A percentile compares a stretch with the other conserved stretches of the same genome.
Conservation (phyloP, 345 rosid genomes). For the Nasturtium officinale region DNA sequence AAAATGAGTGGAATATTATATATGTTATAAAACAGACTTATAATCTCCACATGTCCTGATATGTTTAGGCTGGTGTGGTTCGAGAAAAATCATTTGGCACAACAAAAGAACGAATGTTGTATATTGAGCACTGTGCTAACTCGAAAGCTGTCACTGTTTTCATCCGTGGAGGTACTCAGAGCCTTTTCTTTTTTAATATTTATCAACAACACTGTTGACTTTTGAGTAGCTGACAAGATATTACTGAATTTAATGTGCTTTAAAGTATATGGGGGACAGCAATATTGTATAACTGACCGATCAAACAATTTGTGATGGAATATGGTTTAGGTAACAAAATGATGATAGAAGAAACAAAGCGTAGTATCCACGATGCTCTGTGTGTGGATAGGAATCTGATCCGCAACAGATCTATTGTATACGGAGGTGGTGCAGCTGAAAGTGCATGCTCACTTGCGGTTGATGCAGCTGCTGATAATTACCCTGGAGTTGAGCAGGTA, state of each 20-base stretch:
- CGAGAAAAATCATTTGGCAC: slow-evolving; percentile 66
- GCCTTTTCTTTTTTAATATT: background rate
- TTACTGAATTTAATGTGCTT: slow-evolving; percentile 1
- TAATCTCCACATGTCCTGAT: background rate
- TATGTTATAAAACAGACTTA: background rate
- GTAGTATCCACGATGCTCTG: slow-evolving; percentile 91
- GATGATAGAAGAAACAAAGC: slow-evolving; percentile 98
- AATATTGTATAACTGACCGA: background rate
- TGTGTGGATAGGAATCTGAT: slow-evolving; percentile 97
- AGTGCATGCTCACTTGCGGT: slow-evolving; percentile 91
- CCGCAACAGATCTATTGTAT: slow-evolving; percentile 86
- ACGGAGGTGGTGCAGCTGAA: slow-evolving; percentile 98
- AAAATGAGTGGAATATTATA: background rate
- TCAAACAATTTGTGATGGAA: slow-evolving; percentile 14
- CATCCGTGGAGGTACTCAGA: slow-evolving; percentile 83
- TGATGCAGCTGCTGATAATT: slow-evolving; percentile 84
- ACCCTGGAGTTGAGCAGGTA: slow-evolving; percentile 98
- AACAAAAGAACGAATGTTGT: slow-evolving; percentile 62
- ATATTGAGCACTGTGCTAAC: slow-evolving; percentile 68
- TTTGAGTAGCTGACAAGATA: no score
- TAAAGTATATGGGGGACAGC: background rate
- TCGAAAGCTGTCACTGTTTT: slow-evolving; percentile 73
- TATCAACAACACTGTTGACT: background rate
- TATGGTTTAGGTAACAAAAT: slow-evolving; percentile 80
- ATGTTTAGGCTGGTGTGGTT: slow-evolving; percentile 70